These are phyloP conservation scores for Leishmania guyanensis DNA, from an alignment of 208 protist genomes.

Conservation along the genomic window DNA sequence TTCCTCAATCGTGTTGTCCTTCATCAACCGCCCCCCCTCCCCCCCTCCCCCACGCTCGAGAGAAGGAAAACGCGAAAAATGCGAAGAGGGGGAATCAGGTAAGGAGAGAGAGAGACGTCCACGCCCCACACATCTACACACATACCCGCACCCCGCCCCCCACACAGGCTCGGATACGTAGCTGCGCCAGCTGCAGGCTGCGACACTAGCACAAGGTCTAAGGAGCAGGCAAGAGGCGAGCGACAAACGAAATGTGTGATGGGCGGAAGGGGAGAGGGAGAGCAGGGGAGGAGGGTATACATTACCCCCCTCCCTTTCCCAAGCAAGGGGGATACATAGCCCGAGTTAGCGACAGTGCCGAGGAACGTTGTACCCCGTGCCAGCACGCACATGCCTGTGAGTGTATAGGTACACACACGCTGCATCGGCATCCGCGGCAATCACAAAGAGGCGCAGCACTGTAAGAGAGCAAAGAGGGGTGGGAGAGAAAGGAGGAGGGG, in stretches of 20 bases:
- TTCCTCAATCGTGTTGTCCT: not conserved
- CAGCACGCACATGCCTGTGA: not conserved
- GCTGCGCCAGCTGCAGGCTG: no score
- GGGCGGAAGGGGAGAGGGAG: not conserved
- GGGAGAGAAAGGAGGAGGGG: not conserved
- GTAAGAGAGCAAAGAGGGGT: not conserved
- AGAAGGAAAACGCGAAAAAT: not conserved
- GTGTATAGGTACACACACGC: not conserved
- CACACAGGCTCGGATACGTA: not conserved
- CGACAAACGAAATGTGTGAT: no score
- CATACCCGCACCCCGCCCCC: not conserved
- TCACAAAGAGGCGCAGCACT: not conserved
- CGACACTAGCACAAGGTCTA: not conserved
- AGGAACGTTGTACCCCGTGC: not conserved
- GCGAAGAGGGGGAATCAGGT: not conserved
- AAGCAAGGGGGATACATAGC: not conserved
- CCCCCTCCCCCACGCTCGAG: not conserved
- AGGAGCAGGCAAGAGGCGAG: no score
- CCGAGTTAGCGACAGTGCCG: not conserved
- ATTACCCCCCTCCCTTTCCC: not conserved
- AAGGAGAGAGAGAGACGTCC: not conserved
- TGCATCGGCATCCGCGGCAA: not conserved
- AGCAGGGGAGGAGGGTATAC: not conserved
- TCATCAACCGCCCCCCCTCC: not conserved
- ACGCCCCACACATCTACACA: not conserved